Evolutionary conservation across 371 early-diverging fungal genomes (phyloP), one percentile per base, ranked within the genome.

Genomic region (Mucor sp.): DNA sequence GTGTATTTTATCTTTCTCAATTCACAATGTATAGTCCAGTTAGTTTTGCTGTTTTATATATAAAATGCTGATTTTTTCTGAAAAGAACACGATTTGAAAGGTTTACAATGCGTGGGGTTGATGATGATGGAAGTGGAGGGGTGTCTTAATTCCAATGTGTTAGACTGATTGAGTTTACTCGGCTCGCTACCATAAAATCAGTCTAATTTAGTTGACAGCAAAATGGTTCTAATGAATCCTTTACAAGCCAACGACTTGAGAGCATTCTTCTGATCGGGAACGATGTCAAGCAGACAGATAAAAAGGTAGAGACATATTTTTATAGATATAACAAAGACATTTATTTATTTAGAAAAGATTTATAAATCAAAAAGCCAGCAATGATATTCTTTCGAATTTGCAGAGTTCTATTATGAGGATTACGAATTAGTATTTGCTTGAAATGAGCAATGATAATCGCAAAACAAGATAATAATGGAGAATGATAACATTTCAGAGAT

Each of bases 1-100:
- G 65, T 65, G 65, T 65, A 65, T 65, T 58, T 58, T 65, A 65
- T 58, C 27, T 58, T 57, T 58, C 63, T n/a, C 53, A 63, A 63
- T 28, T 56, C 39, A 58, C 57, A 64, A 55, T 64, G 65, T 64
- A 64, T 58, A 64, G 65, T 41, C 4, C 35, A 32, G 19, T 58
- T 58, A 8, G 30, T 30, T 14, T 30, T 32, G 30, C 55, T 63
- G 39, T 39, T 62, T 62, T 53, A 35, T 59, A 60, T 28, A 56
- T 63, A 63, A 56, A 63, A 56, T 56, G 56, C 55, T 32, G 43
- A 41, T 44, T 44, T 44, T 44, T 44, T 44, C 50, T 12, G 50
- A 25, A 50, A 50, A 50, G 50, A 47, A 47, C n/a, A 37, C 37
- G 37, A 37, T 14, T 44, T 7, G 7, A 44, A 44, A 7, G 19